Evolutionary conservation across 164 flowering plant species (phyloP).

Genomic region (Chimonanthus salicifolius): DNA sequence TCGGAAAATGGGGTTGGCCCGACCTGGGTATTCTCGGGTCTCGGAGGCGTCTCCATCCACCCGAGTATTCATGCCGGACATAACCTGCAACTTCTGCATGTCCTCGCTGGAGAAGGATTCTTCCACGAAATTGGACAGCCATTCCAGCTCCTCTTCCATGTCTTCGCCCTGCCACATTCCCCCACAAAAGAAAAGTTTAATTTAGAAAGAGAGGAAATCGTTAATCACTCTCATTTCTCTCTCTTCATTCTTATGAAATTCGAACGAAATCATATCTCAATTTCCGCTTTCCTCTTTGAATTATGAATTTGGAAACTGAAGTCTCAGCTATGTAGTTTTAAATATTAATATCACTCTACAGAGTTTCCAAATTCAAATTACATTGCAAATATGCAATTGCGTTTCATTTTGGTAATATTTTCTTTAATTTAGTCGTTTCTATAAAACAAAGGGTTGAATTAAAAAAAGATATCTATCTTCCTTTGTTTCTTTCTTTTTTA

Average conservation of each 20-base stretch:
- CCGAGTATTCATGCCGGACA: constrained; percentile 36
- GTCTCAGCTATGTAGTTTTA: not conserved
- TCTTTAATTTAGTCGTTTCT: too few species aligned
- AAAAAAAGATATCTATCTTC: too few species aligned
- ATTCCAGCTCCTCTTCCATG: constrained; percentile 82
- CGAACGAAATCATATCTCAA: too few species aligned
- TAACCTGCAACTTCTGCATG: constrained; percentile 45
- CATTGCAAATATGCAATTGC: too few species aligned
- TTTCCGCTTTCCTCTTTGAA: too few species aligned
- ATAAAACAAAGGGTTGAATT: too few species aligned
- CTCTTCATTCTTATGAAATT: too few species aligned
- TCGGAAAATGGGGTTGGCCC: constrained; percentile 29
- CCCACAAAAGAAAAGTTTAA: not conserved
- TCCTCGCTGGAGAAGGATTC: constrained; percentile 81
- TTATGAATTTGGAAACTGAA: not conserved
- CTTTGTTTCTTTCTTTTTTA: too few species aligned
- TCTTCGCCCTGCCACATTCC: constrained; percentile 61
- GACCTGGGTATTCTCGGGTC: constrained; percentile 14
- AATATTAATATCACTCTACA: not conserved
- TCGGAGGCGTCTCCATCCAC: constrained; percentile 16
- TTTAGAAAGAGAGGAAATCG: not conserved
- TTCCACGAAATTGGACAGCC: constrained; percentile 92
- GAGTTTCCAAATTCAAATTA: not conserved
- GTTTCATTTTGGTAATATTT: too few species aligned
- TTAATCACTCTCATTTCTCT: not conserved